A percentile compares a stretch with the other conserved stretches of the same genome.
These are phyloP conservation scores for Casuarina cunninghamiana DNA, from an alignment of 306 rosid species.

Conservation along the genomic window DNA sequence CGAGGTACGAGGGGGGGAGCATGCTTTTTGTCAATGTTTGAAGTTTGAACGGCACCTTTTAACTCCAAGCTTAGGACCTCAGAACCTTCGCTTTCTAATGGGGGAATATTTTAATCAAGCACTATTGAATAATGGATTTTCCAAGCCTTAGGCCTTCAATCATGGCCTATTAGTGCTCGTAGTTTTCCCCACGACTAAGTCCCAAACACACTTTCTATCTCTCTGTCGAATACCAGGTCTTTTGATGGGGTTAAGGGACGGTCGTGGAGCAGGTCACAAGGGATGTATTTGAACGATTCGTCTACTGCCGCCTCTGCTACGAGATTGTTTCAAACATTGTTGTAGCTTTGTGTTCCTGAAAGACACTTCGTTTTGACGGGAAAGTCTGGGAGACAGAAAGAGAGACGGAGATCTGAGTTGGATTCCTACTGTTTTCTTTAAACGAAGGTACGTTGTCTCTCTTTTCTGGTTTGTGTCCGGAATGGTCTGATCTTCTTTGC, in stretches of 20 bases:
- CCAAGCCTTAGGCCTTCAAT: conserved; percentile 26
- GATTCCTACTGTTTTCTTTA: conserved; percentile 1
- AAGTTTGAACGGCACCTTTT: too few species aligned
- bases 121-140: too few species aligned
- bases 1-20: too few species aligned
- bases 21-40: too few species aligned
- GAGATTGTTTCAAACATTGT: conserved; percentile 14
- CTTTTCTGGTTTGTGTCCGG: background rate
- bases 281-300: conserved; percentile 16
- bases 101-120: too few species aligned
- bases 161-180: conserved; percentile 57
- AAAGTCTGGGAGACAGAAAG: conserved; percentile 15
- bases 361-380: conserved; percentile 4
- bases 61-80: too few species aligned
- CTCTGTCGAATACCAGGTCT: conserved; percentile 1
- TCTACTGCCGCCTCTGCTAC: background rate
- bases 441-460: conserved; percentile 14
- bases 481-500: background rate
- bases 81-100: too few species aligned
- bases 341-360: background rate
- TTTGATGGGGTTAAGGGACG: conserved; percentile 2
- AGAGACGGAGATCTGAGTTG: background rate
- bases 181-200: conserved; percentile 60
- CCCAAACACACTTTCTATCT: conserved; percentile 4
- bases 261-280: conserved; percentile 16